These are phyloP conservation scores for Orbilia quercus DNA, from an alignment of 2,329 filamentous ascomycete genomes.

Conservation along the genomic window DNA sequence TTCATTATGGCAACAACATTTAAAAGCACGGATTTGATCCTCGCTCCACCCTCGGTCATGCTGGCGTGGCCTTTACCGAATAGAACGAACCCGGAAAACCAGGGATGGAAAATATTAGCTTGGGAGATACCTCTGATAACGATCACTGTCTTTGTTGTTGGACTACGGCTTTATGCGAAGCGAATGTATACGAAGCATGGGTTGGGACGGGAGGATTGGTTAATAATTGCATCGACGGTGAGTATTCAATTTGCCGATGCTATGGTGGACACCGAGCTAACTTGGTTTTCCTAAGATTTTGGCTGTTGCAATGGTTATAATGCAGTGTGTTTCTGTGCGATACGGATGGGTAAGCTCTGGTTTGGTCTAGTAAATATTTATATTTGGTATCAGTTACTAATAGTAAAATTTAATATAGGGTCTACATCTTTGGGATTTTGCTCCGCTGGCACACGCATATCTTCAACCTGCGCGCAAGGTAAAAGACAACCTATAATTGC, in stretches of 20 bases:
- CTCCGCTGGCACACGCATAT: constrained; percentile 24
- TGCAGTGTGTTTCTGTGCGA: constrained; percentile 37
- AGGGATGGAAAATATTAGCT: constrained; percentile 44
- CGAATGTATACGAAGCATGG: constrained; percentile 47
- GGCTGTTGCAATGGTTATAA: constrained; percentile 15
- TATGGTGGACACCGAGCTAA: neutral
- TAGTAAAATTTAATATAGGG: constrained; percentile 14
- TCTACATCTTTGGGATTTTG: constrained; percentile 50
- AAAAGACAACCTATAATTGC: neutral
- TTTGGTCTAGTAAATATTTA: neutral
- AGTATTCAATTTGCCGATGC: constrained; percentile 7
- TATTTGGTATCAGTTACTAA: constrained; percentile 12
- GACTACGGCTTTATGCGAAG: constrained; percentile 47
- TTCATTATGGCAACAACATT: constrained; percentile 8
- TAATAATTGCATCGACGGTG: constrained; percentile 45
- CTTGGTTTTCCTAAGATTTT: constrained; percentile 29
- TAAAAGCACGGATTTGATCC: constrained; percentile 15
- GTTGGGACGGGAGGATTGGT: constrained; percentile 46
- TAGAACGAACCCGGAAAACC: constrained; percentile 42
- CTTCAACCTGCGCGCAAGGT: constrained; percentile 46
- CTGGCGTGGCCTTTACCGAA: constrained; percentile 51
- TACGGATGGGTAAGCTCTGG: constrained; percentile 50
- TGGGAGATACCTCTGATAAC: constrained; percentile 51
- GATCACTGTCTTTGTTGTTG: constrained; percentile 36
- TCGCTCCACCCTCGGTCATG: constrained; percentile 52